Evolutionary conservation across 2,329 filamentous ascomycete genomes (phyloP).

Genomic region (Bipolaris sorokiniana): DNA sequence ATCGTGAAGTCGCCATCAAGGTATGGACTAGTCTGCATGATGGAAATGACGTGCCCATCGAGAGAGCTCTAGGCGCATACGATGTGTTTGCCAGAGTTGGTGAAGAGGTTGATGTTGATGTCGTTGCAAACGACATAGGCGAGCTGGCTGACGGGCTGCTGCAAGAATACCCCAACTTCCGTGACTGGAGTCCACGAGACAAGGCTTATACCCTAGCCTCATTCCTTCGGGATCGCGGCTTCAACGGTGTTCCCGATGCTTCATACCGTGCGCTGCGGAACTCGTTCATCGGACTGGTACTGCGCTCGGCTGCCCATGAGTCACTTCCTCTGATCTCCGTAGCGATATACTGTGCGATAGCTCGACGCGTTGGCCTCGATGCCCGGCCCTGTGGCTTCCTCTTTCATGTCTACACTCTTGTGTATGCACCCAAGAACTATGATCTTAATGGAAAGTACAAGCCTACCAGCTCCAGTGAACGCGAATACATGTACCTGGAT

Average conservation of each 20-base stretch:
- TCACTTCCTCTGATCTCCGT: slow-evolving; percentile 86
- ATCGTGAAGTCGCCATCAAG: slow-evolving; percentile 77
- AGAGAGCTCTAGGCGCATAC: slow-evolving; percentile 79
- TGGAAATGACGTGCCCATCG: slow-evolving; percentile 65
- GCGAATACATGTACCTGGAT: slow-evolving; percentile 76
- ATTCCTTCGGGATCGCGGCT: slow-evolving; percentile 71
- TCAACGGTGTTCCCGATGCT: slow-evolving; percentile 73
- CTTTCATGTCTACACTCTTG: slow-evolving; percentile 81
- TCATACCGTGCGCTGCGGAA: slow-evolving; percentile 84
- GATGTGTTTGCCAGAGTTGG: slow-evolving; percentile 87
- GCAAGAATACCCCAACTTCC: slow-evolving; percentile 59
- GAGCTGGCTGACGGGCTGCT: slow-evolving; percentile 65
- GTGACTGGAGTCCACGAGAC: slow-evolving; percentile 64
- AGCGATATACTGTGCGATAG: slow-evolving; percentile 83
- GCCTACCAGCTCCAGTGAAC: slow-evolving; percentile 32
- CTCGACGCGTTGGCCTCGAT: slow-evolving; percentile 73
- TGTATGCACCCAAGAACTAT: slow-evolving; percentile 66
- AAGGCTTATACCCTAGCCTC: slow-evolving; percentile 71
- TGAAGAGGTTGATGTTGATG: slow-evolving; percentile 73
- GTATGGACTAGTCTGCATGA: slow-evolving; percentile 70
- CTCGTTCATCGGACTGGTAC: slow-evolving; percentile 82
- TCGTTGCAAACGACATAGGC: slow-evolving; percentile 68
- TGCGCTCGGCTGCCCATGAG: slow-evolving; percentile 74
- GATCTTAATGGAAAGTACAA: slow-evolving; percentile 55
- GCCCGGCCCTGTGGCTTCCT: slow-evolving; percentile 83